Evolutionary conservation across 2,329 filamentous ascomycete genomes (phyloP).

Genomic region (Drechmeria coniospora): DNA sequence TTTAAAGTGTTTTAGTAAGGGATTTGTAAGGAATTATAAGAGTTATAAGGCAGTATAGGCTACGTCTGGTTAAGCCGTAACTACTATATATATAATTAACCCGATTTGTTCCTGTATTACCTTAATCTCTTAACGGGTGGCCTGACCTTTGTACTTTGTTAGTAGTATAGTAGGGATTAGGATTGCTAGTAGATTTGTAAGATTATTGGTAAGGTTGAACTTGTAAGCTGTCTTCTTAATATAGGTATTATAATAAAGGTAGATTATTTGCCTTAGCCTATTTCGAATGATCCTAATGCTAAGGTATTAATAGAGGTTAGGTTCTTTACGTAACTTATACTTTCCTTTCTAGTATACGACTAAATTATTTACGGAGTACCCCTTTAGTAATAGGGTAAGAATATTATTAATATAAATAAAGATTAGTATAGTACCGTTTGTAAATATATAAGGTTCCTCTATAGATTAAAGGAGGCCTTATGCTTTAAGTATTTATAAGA

Average conservation of each 20-base stretch:
- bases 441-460: not conserved
- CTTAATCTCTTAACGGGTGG: not conserved
- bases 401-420: not conserved
- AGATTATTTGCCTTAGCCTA: not conserved
- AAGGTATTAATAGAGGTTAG: slow-evolving; percentile 1
- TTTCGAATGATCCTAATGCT: slow-evolving; percentile 1
- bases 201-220: not conserved
- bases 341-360: not conserved
- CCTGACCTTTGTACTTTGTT: not conserved
- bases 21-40: not conserved
- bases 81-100: too few species aligned
- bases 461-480: not conserved
- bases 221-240: slow-evolving; percentile 1
- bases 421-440: not conserved
- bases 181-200: too few species aligned
- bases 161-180: not conserved
- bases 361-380: not conserved
- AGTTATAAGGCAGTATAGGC: not conserved
- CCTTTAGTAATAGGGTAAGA: not conserved
- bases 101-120: too few species aligned
- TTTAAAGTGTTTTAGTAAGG: not conserved
- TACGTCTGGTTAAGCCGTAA: not conserved
- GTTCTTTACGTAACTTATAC: slow-evolving; percentile 1
- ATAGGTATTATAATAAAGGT: not conserved
- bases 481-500: not conserved